Conservation (phyloP, 1,284 basidiomycete species). For the Leccinum fallax region DNA sequence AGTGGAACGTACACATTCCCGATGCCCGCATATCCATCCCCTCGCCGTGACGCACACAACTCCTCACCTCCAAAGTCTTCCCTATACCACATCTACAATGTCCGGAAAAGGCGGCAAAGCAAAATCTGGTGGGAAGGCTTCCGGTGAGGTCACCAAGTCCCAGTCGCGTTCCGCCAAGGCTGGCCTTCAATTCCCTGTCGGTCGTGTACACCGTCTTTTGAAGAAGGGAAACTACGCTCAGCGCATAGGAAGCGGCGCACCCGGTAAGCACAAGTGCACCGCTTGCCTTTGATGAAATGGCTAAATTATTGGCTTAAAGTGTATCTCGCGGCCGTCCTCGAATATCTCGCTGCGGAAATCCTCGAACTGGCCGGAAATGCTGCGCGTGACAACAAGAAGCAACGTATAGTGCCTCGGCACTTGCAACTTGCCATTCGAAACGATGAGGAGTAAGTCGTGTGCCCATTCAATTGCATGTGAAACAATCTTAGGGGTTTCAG, state of each 20-base stretch:
- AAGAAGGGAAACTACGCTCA: constrained; percentile 76
- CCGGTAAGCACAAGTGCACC: constrained; percentile 27
- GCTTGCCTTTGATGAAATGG: constrained; percentile 12
- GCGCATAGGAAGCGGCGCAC: constrained; percentile 67
- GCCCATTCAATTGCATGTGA: neutral
- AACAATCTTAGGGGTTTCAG: constrained; percentile 27
- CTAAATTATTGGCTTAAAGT: constrained; percentile 40
- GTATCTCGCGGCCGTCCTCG: constrained; percentile 75
- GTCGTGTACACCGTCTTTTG: constrained; percentile 78
- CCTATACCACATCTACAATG: constrained; percentile 45
- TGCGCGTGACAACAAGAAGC: constrained; percentile 71
- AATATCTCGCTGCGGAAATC: constrained; percentile 78
- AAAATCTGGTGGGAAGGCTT: constrained; percentile 54
- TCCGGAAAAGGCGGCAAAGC: constrained; percentile 62
- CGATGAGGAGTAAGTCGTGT: constrained; percentile 71
- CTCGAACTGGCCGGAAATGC: constrained; percentile 79
- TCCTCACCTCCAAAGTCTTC: neutral
- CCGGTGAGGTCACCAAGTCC: constrained; percentile 51
- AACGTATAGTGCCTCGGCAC: constrained; percentile 89
- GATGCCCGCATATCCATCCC: constrained; percentile 8
- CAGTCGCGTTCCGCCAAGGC: constrained; percentile 84
- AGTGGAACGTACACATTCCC: constrained; percentile 8
- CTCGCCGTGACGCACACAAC: constrained; percentile 10
- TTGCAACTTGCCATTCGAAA: constrained; percentile 88
- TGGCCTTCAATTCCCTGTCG: constrained; percentile 82